Evolutionary conservation across 1,139 yeast species (phyloP).

Genomic region (Yamadazyma pseudoaaseri): DNA sequence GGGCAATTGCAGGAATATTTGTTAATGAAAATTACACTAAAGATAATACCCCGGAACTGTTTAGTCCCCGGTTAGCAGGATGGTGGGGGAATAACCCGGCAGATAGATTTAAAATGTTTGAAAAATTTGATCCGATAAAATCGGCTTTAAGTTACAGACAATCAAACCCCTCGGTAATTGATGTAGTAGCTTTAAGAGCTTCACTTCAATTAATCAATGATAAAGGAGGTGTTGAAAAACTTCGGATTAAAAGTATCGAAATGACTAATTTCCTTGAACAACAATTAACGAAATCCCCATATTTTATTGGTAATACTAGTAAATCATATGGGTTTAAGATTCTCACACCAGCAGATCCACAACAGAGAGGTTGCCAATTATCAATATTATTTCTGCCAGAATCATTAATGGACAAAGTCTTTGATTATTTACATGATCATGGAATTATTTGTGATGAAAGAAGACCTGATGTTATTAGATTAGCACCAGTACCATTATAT

Average conservation of each 20-base stretch:
- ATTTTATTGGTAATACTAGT: constrained; percentile 35
- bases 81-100: constrained; percentile 92
- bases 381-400: constrained; percentile 59
- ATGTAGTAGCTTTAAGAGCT: constrained; percentile 67
- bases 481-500: constrained; percentile 84
- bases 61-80: constrained; percentile 77
- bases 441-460: constrained; percentile 88
- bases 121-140: constrained; percentile 71
- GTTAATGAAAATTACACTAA: constrained; percentile 57
- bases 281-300: constrained; percentile 42
- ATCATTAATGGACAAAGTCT: constrained; percentile 64
- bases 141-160: constrained; percentile 88
- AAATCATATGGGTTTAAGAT: constrained; percentile 54
- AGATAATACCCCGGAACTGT: constrained; percentile 28
- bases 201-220: constrained; percentile 63
- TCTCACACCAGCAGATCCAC: constrained; percentile 62
- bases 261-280: constrained; percentile 59
- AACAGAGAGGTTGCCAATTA: constrained; percentile 77
- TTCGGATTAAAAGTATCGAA: constrained; percentile 56
- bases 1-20: constrained; percentile 82
- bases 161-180: constrained; percentile 89
- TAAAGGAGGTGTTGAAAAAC: constrained; percentile 57
- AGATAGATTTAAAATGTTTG: constrained; percentile 78
- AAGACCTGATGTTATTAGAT: constrained; percentile 80
- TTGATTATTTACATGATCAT: constrained; percentile 43